A percentile compares a stretch with the other conserved stretches of the same genome.
These are phyloP conservation scores for Triglochin maritima DNA, from an alignment of 106 monocot species.

Conservation along the genomic window DNA sequence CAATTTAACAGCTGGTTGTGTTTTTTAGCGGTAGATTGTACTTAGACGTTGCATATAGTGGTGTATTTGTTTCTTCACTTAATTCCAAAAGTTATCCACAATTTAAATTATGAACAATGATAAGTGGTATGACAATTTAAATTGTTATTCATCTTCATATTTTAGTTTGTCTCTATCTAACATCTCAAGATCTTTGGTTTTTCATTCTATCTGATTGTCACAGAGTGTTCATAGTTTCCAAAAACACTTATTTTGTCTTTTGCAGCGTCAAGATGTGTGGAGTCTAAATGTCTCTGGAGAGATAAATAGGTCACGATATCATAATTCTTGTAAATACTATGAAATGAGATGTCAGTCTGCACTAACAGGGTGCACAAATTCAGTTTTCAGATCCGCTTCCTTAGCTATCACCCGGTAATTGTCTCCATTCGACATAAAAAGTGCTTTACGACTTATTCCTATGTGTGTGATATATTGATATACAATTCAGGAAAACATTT, in stretches of 20 bases:
- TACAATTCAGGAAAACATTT: neutral
- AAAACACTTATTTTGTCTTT: neutral
- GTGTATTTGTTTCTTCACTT: too few relatives aligned
- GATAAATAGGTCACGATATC: slow-evolving; percentile 17
- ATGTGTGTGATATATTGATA: neutral
- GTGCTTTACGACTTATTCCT: neutral
- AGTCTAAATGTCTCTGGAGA: slow-evolving; percentile 21
- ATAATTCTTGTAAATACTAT: slow-evolving; percentile 17
- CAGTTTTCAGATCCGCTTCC: slow-evolving; percentile 36
- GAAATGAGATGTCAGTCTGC: slow-evolving; percentile 23
- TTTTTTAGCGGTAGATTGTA: too few relatives aligned
- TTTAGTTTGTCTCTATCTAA: neutral
- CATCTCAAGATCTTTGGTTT: neutral
- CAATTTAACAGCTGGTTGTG: too few relatives aligned
- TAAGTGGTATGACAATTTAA: neutral
- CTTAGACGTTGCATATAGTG: too few relatives aligned
- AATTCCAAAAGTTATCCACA: too few relatives aligned
- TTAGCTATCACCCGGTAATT: slow-evolving; percentile 44
- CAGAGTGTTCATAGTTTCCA: neutral
- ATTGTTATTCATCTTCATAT: neutral
- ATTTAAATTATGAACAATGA: too few relatives aligned
- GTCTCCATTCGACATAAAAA: neutral
- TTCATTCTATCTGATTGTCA: neutral
- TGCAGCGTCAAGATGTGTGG: slow-evolving; percentile 46
- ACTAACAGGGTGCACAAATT: slow-evolving; percentile 24